phyloP scores from a whole-genome alignment of 495 filamentous ascomycete species.

The Cryomyces minteri region DNA sequence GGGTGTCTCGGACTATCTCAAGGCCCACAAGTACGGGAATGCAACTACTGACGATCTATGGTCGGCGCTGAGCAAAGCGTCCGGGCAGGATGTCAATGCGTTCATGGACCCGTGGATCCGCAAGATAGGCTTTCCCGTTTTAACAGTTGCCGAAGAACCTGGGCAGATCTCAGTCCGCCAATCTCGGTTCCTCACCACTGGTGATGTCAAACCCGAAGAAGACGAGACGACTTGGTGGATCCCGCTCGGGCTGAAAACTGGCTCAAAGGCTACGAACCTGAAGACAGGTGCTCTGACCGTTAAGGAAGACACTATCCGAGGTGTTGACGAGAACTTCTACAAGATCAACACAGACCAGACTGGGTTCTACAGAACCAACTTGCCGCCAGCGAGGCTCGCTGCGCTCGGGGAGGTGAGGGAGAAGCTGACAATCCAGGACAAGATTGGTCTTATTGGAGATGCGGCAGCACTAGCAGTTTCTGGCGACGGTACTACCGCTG shows the following conservation, averaged over 20 bases:
- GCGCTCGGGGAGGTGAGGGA: conserved; percentile 59
- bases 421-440: conserved; percentile 65
- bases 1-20: conserved; percentile 77
- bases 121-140: conserved; percentile 80
- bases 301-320: conserved; percentile 54
- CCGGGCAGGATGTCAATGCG: conserved; percentile 65
- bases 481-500: conserved; percentile 61
- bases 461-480: conserved; percentile 82
- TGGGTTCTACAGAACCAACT: conserved; percentile 88
- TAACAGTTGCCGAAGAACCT: conserved; percentile 69
- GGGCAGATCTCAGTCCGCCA: conserved; percentile 69
- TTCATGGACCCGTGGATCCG: conserved; percentile 93
- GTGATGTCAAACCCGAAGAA: conserved; percentile 68
- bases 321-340: conserved; percentile 67
- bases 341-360: conserved; percentile 78
- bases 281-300: conserved; percentile 45
- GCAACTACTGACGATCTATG: conserved; percentile 87
- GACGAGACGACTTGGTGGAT: conserved; percentile 94
- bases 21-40: conserved; percentile 73
- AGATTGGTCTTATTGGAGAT: conserved; percentile 78
- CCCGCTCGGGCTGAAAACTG: conserved; percentile 59
- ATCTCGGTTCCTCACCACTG: conserved; percentile 72
- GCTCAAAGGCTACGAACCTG: conserved; percentile 31
- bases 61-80: conserved; percentile 75
- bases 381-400: conserved; percentile 57